Evolutionary conservation across 805 yeast species (phyloP).

Genomic region (Kregervanrija pseudodelftensis): DNA sequence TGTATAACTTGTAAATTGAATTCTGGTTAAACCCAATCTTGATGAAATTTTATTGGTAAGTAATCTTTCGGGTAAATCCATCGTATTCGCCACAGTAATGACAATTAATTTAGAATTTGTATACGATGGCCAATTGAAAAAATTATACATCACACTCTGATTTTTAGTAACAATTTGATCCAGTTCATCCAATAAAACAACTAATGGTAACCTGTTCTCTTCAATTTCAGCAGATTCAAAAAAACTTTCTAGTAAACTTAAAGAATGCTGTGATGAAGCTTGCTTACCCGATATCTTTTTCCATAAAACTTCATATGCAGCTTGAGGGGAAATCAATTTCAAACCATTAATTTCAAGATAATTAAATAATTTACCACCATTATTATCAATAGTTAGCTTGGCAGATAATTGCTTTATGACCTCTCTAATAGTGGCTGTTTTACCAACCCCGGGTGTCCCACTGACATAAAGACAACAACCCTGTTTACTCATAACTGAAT

Average conservation of each 20-base stretch:
- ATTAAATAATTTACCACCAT: slow-evolving; percentile 38
- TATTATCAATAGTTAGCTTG: slow-evolving; percentile 14
- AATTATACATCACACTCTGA: slow-evolving; percentile 87
- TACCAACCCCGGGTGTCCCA: slow-evolving; percentile 98
- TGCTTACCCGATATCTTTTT: slow-evolving; percentile 56
- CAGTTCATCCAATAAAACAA: slow-evolving; percentile 82
- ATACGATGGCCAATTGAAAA: slow-evolving; percentile 96
- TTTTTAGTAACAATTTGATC: slow-evolving; percentile 83
- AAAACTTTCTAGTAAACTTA: slow-evolving; percentile 61
- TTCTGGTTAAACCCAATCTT: slow-evolving; percentile 79
- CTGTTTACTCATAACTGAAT: slow-evolving; percentile 58
- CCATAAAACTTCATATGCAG: slow-evolving; percentile 82
- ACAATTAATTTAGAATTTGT: slow-evolving; percentile 73
- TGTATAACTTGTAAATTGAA: slow-evolving; percentile 85
- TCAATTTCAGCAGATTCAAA: slow-evolving; percentile 34
- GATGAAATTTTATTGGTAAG: slow-evolving; percentile 86
- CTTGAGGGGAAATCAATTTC: slow-evolving; percentile 69
- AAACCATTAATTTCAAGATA: slow-evolving; percentile 88
- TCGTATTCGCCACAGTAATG: slow-evolving; percentile 91
- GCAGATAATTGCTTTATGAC: slow-evolving; percentile 61
- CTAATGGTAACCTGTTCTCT: slow-evolving; percentile 43
- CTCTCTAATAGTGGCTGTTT: slow-evolving; percentile 87
- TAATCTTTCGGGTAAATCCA: slow-evolving; percentile 91
- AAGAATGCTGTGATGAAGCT: slow-evolving; percentile 57
- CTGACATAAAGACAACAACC: slow-evolving; percentile 87